Base-by-base conservation (phyloP, 2,329 filamentous ascomycete species). In the Microsporum canis region DNA sequence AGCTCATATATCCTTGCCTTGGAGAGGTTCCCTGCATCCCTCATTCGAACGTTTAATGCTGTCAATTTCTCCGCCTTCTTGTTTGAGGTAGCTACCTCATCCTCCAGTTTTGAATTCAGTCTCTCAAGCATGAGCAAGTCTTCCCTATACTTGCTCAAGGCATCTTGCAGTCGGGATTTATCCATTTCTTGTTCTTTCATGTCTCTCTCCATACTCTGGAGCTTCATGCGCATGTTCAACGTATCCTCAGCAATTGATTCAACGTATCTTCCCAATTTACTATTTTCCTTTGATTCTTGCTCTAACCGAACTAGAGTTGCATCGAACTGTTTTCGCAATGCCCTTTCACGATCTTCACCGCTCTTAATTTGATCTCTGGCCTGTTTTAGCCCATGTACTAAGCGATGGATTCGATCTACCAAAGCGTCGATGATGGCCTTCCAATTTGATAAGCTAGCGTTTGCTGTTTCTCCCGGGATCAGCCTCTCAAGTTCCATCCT, bases 171-270 rank as follows among this genome's bases (percentile, higher is more conserved):
- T 62, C 73, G 72, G 45, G 70, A 67, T 63, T 78, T 76, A 58
- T 77, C 73, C 34, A 73, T 64, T 14, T 70, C 71, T 58, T 78
- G 73, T 55, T 77, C 73, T 5, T 72, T 64, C 29, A 71, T 67
- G 63, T 78, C 72, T 39, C 66, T 68, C 62, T 77, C 77, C 34
- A 78, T 67, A 7, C 72, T 70, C 62, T 76, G 75, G 64, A 75
- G 71, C 53, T 71, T 69, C 68, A 77, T 76, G 49, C 76, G 69
- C n/a, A 72, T 71, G 51, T 76, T 72, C 3, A 78, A 68, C 70
- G 78, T 75, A 59, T 79, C 76, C 27, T 74, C 70, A 3, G 75
- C 72, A n/a, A 76, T 74, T n/a, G 71, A 70, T 39, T 75, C 71
- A 38, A 75, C 71, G 0, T 70, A 68, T 8, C 72, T 68, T 63